Base-by-base conservation (phyloP, 1,284 basidiomycete species). In the Cystobasidiaceae sp. region DNA sequence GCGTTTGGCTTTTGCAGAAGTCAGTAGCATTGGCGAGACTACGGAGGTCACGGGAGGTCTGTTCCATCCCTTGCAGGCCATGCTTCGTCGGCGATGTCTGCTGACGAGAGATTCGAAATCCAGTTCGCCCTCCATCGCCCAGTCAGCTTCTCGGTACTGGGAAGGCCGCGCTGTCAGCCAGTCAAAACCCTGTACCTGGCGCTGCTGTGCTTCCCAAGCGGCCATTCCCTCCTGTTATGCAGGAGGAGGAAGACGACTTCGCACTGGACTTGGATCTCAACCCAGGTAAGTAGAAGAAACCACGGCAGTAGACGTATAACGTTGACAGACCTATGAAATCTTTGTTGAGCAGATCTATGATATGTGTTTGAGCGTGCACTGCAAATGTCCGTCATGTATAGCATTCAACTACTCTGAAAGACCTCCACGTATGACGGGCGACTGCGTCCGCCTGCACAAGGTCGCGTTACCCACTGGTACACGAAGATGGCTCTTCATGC, bases 191-290 rank as follows among this genome's bases (percentile, higher is more conserved):
- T 34, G 28, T 37, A 2, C 45, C 37, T 39, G 63, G 51, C 45
- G 34, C 65, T 41, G 30, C 62, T 33, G 33, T 59, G 57, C 28
- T 68, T 58, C 60, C 67, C 51, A 46, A 41, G 21, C 21, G 54
- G 19, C 59, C 58, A 13, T 68, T 57, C 37, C 58, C 69, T 52
- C 39, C 11, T 44, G 60, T 33, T 52, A 46, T 27, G 23, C 33
- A 45, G 39, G 67, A 55, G 5, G 72, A 72, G 8, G 52, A 58
- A 11, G 67, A 70, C 25, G 68, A 71, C 44, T 72, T 73, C 57
- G 64, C 64, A 45, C 72, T 74, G 51, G 72, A 74, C 51, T 56
- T 74, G 8, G 73, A 74, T 54, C 66, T 74, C 21, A 72, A 74
- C 48, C 73, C 72, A 37, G 72, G 61, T 56, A 11, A 48, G 61